phyloP scores from a whole-genome alignment of 2,329 filamentous ascomycete species.

The Byssothecium circinans region DNA sequence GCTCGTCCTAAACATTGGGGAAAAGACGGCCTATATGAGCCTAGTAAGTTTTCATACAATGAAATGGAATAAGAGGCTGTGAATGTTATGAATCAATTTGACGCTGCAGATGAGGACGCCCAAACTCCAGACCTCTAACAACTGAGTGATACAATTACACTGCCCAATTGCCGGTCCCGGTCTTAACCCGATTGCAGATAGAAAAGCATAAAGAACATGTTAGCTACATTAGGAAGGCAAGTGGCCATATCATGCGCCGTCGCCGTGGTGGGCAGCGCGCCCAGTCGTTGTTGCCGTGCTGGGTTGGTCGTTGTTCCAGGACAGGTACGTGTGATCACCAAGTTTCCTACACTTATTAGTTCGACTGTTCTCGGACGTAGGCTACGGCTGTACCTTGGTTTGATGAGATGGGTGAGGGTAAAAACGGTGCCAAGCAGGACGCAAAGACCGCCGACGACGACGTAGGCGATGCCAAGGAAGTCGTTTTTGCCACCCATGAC shows the following conservation, averaged over 20 bases:
- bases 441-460: slow-evolving; percentile 91
- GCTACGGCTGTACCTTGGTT: slow-evolving; percentile 68
- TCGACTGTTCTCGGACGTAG: neutral
- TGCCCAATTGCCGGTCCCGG: slow-evolving; percentile 19
- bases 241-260: slow-evolving; percentile 33
- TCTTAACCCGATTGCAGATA: slow-evolving; percentile 20
- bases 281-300: slow-evolving; percentile 57
- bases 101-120: slow-evolving; percentile 23
- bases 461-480: slow-evolving; percentile 93
- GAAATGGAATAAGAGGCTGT: slow-evolving; percentile 11
- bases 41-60: slow-evolving; percentile 19
- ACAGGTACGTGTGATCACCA: slow-evolving; percentile 95
- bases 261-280: slow-evolving; percentile 39
- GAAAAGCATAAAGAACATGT: slow-evolving; percentile 15
- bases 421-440: slow-evolving; percentile 86
- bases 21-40: slow-evolving; percentile 6
- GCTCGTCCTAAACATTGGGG: neutral
- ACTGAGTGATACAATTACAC: slow-evolving; percentile 33
- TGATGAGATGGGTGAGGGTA: slow-evolving; percentile 86
- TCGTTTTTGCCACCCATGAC: slow-evolving; percentile 94
- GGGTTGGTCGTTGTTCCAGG: slow-evolving; percentile 80
- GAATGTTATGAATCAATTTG: slow-evolving; percentile 26
- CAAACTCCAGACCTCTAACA: slow-evolving; percentile 29
- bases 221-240: slow-evolving; percentile 18
- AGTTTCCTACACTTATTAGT: slow-evolving; percentile 70